Conservation (phyloP, 2,329 filamentous ascomycete species). For the Trichoderma polysporum region DNA sequence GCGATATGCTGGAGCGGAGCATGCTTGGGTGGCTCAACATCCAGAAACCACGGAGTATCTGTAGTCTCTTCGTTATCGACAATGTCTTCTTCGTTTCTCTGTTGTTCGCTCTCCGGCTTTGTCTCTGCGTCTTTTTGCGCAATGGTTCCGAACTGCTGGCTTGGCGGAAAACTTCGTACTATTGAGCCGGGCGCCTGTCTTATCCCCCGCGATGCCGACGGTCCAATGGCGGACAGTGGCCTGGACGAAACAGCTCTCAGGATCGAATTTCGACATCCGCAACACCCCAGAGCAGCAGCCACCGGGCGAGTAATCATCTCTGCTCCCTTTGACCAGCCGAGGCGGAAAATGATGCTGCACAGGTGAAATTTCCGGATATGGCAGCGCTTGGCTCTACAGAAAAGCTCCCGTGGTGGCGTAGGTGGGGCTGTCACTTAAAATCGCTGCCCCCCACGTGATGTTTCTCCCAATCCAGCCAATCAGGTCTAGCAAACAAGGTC, state of each 20-base stretch:
- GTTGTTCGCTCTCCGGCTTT: neutral
- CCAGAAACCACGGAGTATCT: conserved; percentile 78
- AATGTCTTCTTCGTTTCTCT: conserved; percentile 8
- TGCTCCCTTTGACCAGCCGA: neutral
- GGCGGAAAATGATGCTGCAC: conserved; percentile 1
- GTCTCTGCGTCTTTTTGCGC: neutral
- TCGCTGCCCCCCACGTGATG: conserved; percentile 16
- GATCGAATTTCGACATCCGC: conserved; percentile 33
- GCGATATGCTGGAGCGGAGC: conserved; percentile 48
- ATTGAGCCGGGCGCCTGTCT: conserved; percentile 25
- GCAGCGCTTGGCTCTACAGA: neutral
- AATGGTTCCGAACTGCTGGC: conserved; percentile 3
- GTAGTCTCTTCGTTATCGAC: conserved; percentile 36
- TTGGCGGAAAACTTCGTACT: conserved; percentile 29
- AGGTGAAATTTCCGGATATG: conserved; percentile 6
- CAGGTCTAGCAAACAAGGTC: neutral
- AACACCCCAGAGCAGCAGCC: conserved; percentile 32
- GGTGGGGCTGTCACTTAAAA: conserved; percentile 8
- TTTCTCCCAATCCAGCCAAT: conserved; percentile 4
- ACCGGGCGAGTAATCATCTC: conserved; percentile 35
- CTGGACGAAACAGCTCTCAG: conserved; percentile 32
- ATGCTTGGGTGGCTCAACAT: conserved; percentile 62
- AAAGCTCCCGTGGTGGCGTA: conserved; percentile 16
- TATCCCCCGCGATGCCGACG: conserved; percentile 26
- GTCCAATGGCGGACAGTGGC: conserved; percentile 27